Base-by-base conservation (phyloP, 345 rosid species). In the Laguncularia racemosa region DNA sequence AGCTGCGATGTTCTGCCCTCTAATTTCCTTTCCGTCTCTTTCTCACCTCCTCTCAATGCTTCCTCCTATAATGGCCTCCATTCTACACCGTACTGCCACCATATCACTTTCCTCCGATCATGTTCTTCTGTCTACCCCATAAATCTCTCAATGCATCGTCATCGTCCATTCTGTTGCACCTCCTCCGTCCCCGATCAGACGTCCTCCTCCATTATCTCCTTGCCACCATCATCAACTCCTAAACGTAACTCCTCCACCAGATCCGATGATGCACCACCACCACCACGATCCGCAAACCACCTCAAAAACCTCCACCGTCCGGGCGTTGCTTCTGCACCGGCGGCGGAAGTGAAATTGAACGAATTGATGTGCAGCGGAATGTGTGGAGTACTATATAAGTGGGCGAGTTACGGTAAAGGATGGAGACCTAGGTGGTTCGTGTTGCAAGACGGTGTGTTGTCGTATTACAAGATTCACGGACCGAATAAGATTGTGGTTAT, bases 381-480 rank as follows among this genome's bases (percentile, higher is more conserved):
- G 38, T 81, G 92, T 0, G 99, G 99, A 50, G 72, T 87, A 14
- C 76, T 93, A 48, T 54, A 84, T 40, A 93, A 93, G 76, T 93
- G 99, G 99, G 99, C 90, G 73, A 93, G 90, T 74, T 93, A 93
- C 68, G 96, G 99, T 44, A 85, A 71, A 71, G 99, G 99, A 9
- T 93, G 99, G 99, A 64, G 97, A 67, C 87, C 96, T 13, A 70
- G 99, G 68, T 93, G 99, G 99, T 90, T 93, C 61, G 89, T 83
- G 13, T 72, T 93, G 71, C 92, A 90, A 46, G 99, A 93, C 56
- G 99, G 99, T n/a, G 99, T 95, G 21, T 59, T 95, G 67, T 90
- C 99, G 7, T 95, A 87, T 69, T 95, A 81, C 58, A 95, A 95
- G 73, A 78, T 95, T 57, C 95, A 85, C 52, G 99, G 99, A 13